phyloP scores from a whole-genome alignment of 306 rosid species.

The Arachis hypogaea region DNA sequence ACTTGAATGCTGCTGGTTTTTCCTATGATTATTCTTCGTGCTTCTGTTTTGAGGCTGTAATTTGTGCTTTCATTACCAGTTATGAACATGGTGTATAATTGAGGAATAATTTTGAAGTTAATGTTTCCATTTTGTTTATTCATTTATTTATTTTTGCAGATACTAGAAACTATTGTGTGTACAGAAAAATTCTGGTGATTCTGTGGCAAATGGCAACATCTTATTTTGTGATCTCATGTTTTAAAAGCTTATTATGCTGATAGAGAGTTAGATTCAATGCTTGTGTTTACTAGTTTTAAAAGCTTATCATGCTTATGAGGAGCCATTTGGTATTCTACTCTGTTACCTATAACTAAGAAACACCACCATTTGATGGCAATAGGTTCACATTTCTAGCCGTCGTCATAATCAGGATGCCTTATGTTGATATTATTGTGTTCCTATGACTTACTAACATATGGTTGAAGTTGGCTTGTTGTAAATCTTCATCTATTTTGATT shows the following conservation, averaged over 20 bases:
- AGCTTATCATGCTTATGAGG: neutral
- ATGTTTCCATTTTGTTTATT: constrained; percentile 15
- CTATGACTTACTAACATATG: neutral
- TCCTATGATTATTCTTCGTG: neutral
- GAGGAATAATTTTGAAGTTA: constrained; percentile 2
- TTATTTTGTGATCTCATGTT: neutral
- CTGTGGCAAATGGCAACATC: neutral
- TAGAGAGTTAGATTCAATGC: neutral
- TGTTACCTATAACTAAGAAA: neutral
- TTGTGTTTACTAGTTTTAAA: neutral
- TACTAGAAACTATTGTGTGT: neutral
- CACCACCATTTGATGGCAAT: neutral
- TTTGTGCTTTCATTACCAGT: constrained; percentile 2
- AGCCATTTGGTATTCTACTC: neutral
- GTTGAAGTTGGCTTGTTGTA: constrained; percentile 5
- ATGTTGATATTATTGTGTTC: too few species aligned
- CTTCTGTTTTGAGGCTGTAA: neutral
- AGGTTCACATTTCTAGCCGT: neutral
- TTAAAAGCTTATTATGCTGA: neutral
- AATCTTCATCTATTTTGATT: neutral
- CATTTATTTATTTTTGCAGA: neutral
- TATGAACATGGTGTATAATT: neutral
- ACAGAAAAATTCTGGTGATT: constrained; percentile 11
- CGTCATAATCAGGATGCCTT: neutral
- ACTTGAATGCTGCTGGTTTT: constrained; percentile 10